Percentiles rank a stretch among this genome's conserved stretches.
Evolutionary conservation across 2,329 filamentous ascomycete genomes (phyloP).

Genomic region (Colletotrichum tabaci): DNA sequence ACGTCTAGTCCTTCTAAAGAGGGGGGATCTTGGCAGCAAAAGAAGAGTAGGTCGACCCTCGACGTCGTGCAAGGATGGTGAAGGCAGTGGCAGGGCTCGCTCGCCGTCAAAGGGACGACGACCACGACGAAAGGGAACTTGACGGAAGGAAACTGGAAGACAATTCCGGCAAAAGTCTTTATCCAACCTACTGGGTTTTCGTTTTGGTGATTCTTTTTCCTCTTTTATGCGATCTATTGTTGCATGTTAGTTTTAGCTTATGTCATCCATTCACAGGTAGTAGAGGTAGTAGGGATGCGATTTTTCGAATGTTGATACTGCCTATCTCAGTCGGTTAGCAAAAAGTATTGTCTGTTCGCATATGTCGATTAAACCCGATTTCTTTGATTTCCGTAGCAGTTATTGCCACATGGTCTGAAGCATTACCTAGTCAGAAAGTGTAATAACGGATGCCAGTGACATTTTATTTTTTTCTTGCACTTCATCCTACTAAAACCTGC

Average conservation of each 20-base stretch:
- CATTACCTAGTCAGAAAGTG: background rate
- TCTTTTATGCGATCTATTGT: background rate
- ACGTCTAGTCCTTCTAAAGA: background rate
- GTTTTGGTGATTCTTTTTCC: background rate
- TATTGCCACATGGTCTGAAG: background rate
- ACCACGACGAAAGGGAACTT: background rate
- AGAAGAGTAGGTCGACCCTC: background rate
- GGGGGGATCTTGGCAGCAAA: background rate
- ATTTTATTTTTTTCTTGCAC: background rate
- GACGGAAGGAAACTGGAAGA: background rate
- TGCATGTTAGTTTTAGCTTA: background rate
- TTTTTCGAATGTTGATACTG: background rate
- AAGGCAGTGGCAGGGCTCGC: too few relatives aligned
- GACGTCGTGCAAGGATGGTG: background rate
- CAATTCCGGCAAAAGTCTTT: background rate
- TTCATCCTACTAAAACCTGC: background rate
- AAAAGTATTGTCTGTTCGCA: too few relatives aligned
- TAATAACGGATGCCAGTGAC: background rate
- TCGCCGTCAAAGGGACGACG: background rate
- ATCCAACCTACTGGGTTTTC: background rate
- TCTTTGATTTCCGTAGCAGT: background rate
- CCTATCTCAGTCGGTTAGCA: too few relatives aligned
- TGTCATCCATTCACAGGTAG: background rate
- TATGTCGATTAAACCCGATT: too few relatives aligned
- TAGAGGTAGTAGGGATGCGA: background rate